phyloP scores from a whole-genome alignment of 495 filamentous ascomycete species.

The Platismatia glauca region DNA sequence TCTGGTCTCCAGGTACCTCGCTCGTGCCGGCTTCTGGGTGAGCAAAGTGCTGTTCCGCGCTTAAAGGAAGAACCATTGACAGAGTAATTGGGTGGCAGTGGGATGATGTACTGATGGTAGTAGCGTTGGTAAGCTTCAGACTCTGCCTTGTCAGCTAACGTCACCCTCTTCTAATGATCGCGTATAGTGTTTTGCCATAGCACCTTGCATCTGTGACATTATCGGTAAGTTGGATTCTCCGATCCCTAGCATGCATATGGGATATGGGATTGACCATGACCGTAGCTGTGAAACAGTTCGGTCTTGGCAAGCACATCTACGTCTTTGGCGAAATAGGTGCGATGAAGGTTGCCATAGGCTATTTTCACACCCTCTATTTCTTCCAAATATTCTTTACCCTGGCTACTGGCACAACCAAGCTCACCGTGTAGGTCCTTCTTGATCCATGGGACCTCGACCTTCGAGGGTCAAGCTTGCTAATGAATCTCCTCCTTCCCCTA shows the following conservation, averaged over 20 bases:
- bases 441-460: not conserved
- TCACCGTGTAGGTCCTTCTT: slow-evolving; percentile 13
- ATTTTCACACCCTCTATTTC: not conserved
- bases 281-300: not conserved
- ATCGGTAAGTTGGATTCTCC: not conserved
- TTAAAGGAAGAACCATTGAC: not conserved
- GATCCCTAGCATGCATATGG: not conserved
- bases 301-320: not conserved
- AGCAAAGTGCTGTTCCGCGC: not conserved
- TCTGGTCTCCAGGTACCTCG: slow-evolving; percentile 8
- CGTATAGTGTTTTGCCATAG: slow-evolving; percentile 5
- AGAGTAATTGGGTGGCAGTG: not conserved
- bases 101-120: slow-evolving; percentile 14
- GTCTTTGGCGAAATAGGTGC: not conserved
- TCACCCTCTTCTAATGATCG: slow-evolving; percentile 1
- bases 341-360: not conserved
- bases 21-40: slow-evolving; percentile 16
- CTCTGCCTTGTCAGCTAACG: not conserved
- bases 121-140: slow-evolving; percentile 8
- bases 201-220: not conserved
- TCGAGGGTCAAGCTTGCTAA: not conserved
- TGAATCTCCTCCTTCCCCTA: not conserved
- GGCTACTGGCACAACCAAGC: slow-evolving; percentile 1
- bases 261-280: not conserved
- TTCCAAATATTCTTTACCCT: not conserved